Evolutionary conservation across 306 rosid species (phyloP), one percentile per base, ranked within the genome.

Genomic region (Trifolium repens): DNA sequence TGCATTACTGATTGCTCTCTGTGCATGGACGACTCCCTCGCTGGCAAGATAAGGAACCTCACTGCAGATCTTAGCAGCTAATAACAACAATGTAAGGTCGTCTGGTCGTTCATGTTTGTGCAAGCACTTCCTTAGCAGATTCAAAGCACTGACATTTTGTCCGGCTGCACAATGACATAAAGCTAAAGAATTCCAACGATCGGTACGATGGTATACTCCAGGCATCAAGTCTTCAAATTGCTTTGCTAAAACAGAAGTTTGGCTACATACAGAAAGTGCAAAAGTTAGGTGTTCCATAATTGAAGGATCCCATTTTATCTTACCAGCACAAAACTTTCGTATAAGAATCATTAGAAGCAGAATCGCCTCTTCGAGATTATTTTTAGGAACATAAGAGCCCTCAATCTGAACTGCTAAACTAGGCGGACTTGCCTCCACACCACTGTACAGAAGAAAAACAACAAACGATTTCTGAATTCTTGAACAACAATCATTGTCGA

Each of bases 281-380:
- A 86, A 96, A 27, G 86, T 87, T 74, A 96, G 85, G 85, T 96
- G 99, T 64, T 96, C 99, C 90, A 90, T 88, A 49, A 90, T 43
- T 9, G 99, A 92, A 78, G 96, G 93, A 83, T 96, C 99, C 96
- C 97, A 96, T 83, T 88, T 81, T 61, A 76, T 75, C 87, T 85
- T 96, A 47, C 91, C 96, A 70, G 81, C 84, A 80, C 53, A 78
- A 81, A 81, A 83, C 67, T 89, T 90, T 86, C 77, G 85, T 84
- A 92, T 19, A 67, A 91, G 92, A 83, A 92, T 70, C 98, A 92
- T 90, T 82, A 96, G 78, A 82, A 96, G 92, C 46, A 96, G 88
- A 73, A 90, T 90, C 43, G 97, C 96, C 85, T 96, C 99, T 83
- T 92, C 99, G 67, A 96, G 84, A 79, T 96, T 96, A 77, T 90